A percentile compares a stretch with the other conserved stretches of the same genome.
These are phyloP conservation scores for Gracilaria gracilis DNA, from an alignment of 23 red algal species.

Conservation along the genomic window DNA sequence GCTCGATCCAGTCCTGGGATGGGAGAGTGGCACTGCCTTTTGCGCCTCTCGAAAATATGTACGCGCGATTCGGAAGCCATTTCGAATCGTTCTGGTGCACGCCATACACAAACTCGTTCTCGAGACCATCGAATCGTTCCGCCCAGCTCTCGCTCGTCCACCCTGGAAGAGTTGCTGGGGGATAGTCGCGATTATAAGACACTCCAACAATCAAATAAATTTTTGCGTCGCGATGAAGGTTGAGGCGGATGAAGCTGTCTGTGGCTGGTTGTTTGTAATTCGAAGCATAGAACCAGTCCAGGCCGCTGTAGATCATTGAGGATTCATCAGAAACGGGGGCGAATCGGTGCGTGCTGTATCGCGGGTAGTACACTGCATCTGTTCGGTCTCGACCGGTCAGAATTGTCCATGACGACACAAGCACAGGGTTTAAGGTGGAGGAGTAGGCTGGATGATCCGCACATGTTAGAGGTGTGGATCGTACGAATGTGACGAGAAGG, in stretches of 20 bases:
- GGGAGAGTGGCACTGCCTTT: slow-evolving; percentile 12
- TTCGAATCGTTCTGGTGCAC: slow-evolving; percentile 43
- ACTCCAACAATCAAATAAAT: slow-evolving; percentile 30
- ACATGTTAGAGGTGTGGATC: not conserved
- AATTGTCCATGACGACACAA: slow-evolving; percentile 41
- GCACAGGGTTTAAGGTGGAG: not conserved
- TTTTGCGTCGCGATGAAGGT: slow-evolving; percentile 40
- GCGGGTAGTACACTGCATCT: slow-evolving; percentile 11
- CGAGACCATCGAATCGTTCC: slow-evolving; percentile 32
- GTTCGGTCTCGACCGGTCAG: not conserved
- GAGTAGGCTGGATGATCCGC: slow-evolving; percentile 42
- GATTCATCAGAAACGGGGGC: not conserved
- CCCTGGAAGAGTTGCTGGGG: not conserved
- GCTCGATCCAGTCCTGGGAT: slow-evolving; percentile 19
- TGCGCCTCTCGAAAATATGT: slow-evolving; percentile 21
- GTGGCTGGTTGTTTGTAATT: not conserved
- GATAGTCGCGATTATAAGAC: slow-evolving; percentile 5
- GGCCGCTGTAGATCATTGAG: slow-evolving; percentile 5
- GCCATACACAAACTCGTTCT: slow-evolving; percentile 5
- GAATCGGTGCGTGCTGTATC: slow-evolving; percentile 17
- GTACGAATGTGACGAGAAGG: not conserved
- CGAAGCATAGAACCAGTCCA: slow-evolving; percentile 54
- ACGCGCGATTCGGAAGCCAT: slow-evolving; percentile 35
- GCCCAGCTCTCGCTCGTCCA: slow-evolving; percentile 51
- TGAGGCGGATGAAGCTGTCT: slow-evolving; percentile 29